These are phyloP conservation scores for Hypocreales sp. DNA, from an alignment of 2,329 filamentous ascomycete genomes.

Conservation along the genomic window DNA sequence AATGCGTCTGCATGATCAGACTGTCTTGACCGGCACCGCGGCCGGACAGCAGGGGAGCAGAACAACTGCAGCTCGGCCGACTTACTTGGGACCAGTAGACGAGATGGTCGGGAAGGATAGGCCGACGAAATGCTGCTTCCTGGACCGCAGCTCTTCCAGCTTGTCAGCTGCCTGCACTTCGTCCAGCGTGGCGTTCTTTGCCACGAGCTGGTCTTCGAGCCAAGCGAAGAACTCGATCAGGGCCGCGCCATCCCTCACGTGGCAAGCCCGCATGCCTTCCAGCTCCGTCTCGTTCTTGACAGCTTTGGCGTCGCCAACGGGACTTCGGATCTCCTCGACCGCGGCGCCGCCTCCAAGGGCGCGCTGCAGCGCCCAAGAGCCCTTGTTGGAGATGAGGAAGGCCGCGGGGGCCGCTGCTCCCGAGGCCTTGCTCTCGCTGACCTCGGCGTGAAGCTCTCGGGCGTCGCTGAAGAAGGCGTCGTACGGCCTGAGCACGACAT, in stretches of 20 bases:
- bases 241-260: conserved; percentile 84
- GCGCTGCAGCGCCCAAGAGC: conserved; percentile 83
- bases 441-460: conserved; percentile 33
- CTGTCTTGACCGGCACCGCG: too few relatives aligned
- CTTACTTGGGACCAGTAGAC: conserved; percentile 65
- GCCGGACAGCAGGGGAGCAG: not conserved
- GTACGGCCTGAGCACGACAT: conserved; percentile 69
- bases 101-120: conserved; percentile 94
- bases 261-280: conserved; percentile 84
- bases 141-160: conserved; percentile 58
- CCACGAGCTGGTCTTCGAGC: conserved; percentile 77
- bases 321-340: conserved; percentile 77
- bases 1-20: too few relatives aligned
- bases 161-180: conserved; percentile 90
- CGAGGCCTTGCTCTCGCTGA: conserved; percentile 22
- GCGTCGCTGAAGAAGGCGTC: conserved; percentile 65
- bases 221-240: conserved; percentile 89
- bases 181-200: conserved; percentile 58
- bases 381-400: conserved; percentile 74
- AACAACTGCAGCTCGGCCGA: conserved; percentile 4
- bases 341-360: conserved; percentile 73
- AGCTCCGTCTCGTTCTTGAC: conserved; percentile 86
- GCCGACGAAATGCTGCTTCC: conserved; percentile 63
- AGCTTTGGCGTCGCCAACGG: conserved; percentile 80
- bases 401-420: conserved; percentile 32